These are phyloP conservation scores for Colletotrichum neosansevieriae DNA, from an alignment of 2,329 filamentous ascomycete species.

Conservation along the genomic window DNA sequence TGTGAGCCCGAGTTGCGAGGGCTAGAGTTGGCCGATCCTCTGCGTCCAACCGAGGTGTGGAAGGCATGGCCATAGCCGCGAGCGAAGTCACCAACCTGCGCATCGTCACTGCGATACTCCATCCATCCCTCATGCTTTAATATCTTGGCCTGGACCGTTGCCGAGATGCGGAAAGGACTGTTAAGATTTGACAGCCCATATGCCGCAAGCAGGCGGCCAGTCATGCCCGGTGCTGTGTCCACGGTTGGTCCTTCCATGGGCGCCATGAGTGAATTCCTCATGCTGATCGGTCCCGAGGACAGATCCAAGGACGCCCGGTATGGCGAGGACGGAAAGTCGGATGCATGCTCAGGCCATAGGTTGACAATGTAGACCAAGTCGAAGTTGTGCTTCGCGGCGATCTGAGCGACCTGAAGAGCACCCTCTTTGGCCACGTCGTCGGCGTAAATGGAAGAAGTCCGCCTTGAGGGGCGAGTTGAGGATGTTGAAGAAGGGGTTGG, in stretches of 20 bases:
- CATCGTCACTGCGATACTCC: constrained; percentile 61
- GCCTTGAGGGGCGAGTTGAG: constrained; percentile 20
- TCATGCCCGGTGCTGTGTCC: constrained; percentile 47
- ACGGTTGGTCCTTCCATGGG: constrained; percentile 35
- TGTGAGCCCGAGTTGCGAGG: constrained; percentile 26
- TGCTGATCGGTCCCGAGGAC: constrained; percentile 40
- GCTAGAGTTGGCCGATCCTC: constrained; percentile 4
- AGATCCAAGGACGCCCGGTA: constrained; percentile 40
- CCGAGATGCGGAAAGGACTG: constrained; percentile 65
- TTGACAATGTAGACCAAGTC: constrained; percentile 71
- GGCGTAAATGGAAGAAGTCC: constrained; percentile 29
- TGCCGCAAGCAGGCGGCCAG: constrained; percentile 66
- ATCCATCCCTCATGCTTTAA: constrained; percentile 64
- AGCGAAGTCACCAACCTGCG: constrained; percentile 58
- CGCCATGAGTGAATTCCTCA: constrained; percentile 23
- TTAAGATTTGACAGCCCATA: constrained; percentile 65
- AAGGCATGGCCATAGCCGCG: constrained; percentile 67
- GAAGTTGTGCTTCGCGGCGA: constrained; percentile 68
- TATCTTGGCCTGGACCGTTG: constrained; percentile 62
- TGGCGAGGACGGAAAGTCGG: constrained; percentile 34
- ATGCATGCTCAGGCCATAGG: constrained; percentile 61
- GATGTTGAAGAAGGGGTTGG: constrained; percentile 32
- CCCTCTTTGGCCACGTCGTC: constrained; percentile 42
- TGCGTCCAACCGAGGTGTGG: constrained; percentile 55
- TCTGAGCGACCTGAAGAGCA: constrained; percentile 60